Evolutionary conservation across 345 rosid genomes (phyloP).

Genomic region (Corymbia maculata): DNA sequence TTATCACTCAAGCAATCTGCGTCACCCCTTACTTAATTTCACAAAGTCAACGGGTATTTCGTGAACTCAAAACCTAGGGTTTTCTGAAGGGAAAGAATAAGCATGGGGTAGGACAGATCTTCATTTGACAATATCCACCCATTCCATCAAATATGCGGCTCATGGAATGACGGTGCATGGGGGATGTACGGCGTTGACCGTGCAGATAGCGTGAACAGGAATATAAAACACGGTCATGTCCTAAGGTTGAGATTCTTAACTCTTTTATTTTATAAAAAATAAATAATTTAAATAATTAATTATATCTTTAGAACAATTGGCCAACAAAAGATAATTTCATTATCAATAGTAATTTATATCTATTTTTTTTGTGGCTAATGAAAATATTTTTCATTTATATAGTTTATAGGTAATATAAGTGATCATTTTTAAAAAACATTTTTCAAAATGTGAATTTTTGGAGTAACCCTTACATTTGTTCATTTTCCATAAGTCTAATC

Average conservation of each 20-base stretch:
- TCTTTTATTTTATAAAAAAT: too few species aligned
- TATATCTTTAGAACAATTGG: too few species aligned
- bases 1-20: background rate
- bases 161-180: background rate
- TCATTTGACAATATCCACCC: background rate
- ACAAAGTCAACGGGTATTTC: background rate
- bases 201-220: background rate
- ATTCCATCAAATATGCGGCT: background rate
- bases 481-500: too few species aligned
- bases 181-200: background rate
- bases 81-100: background rate
- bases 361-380: too few species aligned
- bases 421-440: too few species aligned
- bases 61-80: background rate
- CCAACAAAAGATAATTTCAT: too few species aligned
- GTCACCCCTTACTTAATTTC: background rate
- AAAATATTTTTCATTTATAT: too few species aligned
- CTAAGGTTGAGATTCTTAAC: background rate
- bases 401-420: too few species aligned
- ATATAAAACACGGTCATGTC: background rate
- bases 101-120: background rate
- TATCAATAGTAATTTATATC: too few species aligned
- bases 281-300: too few species aligned
- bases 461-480: too few species aligned
- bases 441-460: too few species aligned